Base-by-base conservation (phyloP, 169 alveolate species). In the Eimeria sp. region DNA sequence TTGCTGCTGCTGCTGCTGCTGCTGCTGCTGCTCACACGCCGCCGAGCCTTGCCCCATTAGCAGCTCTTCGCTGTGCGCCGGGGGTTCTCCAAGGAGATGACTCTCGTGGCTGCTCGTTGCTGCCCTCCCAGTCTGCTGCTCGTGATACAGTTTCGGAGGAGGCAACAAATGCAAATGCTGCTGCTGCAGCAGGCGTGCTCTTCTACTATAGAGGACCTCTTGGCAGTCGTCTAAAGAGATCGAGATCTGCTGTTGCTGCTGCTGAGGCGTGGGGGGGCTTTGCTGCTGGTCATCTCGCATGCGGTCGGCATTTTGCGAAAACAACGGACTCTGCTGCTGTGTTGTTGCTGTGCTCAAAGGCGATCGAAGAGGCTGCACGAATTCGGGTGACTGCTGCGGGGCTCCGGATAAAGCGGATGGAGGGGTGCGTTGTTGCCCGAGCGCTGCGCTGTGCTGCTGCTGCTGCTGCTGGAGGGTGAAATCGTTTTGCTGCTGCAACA, bases 171-270 rank as follows among this genome's bases (percentile, higher is more conserved):
- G 74, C 52, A 49, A 54, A 6, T 49, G 90, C 72, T 82, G 74
- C 90, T 56, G 90, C 90, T 82, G 90, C 74, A 49, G 90, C 90
- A 49, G 74, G 27, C 23, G 87, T 9, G 85, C 30, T 9, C 27
- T 1, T 16, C 54, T 60, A 16, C 11, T 37, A 0, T 77, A 8
- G 62, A 13, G 87, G 64, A 27, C 25, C 64, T 77, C 66, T 33
- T 43, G 33, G 14, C 27, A 30, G 52, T 71, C 78, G 6, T 27
- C 62, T n/a, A 46, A 25, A n/a, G 27, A 16, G 20, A 14, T 37
- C 6, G 30, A 54, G 66, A 58, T 30, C 72, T 6, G 78, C 46
- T 6, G 78, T 30, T 43, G 62, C 27, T 76, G 60, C 64, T 76
- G 62, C 58, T 74, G 83, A 13, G 83, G 37, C 11, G 37, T 27